phyloP scores from a whole-genome alignment of 345 rosid genomes.

The Erodium maritimum region DNA sequence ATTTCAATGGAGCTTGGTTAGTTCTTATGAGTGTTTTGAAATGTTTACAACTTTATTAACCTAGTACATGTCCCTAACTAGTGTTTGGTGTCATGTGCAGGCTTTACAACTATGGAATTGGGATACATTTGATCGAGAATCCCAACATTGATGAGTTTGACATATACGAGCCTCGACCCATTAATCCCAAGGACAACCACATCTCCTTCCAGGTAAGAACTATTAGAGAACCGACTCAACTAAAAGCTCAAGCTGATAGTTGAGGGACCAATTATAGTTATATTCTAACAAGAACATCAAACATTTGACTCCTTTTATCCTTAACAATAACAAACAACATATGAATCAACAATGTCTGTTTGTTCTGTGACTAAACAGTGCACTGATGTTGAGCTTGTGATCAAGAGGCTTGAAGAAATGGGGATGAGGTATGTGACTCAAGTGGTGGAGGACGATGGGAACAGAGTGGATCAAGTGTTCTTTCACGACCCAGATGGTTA shows the following conservation, averaged over 20 bases:
- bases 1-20: conserved; percentile 52
- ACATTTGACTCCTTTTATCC: no score
- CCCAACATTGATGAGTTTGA: conserved; percentile 34
- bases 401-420: conserved; percentile 34
- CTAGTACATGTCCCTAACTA: background rate
- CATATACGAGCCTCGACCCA: conserved; percentile 23
- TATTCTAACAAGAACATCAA: no score
- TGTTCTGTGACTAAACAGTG: conserved; percentile 17
- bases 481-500: conserved; percentile 61
- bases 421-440: conserved; percentile 40
- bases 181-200: conserved; percentile 49
- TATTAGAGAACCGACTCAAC: no score
- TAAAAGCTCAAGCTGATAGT: no score
- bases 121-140: conserved; percentile 50
- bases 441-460: conserved; percentile 38
- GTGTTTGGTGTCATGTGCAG: conserved; percentile 12
- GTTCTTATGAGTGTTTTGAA: background rate
- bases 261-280: no score
- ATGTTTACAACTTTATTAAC: background rate
- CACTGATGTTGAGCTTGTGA: conserved; percentile 34
- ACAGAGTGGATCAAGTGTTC: conserved; percentile 40
- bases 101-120: conserved; percentile 48
- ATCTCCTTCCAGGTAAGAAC: conserved; percentile 6
- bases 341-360: no score
- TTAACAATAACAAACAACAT: no score